These are phyloP conservation scores for Favolaschia claudopus DNA, from an alignment of 768 basidiomycete species.

Conservation along the genomic window DNA sequence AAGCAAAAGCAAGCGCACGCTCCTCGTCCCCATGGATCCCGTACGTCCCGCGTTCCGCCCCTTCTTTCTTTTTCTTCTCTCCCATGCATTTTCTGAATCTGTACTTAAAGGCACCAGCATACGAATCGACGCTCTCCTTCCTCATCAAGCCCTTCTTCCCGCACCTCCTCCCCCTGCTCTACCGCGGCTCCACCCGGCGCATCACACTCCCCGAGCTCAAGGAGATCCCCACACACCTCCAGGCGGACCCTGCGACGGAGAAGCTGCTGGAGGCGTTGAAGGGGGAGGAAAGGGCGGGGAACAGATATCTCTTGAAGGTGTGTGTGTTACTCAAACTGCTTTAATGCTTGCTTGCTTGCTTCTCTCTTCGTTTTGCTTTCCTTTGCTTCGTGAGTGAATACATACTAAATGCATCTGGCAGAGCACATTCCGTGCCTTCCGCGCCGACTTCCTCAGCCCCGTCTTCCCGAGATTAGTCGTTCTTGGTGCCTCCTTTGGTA, in stretches of 20 bases:
- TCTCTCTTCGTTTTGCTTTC: too few species aligned
- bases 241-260: constrained; percentile 10
- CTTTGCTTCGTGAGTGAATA: too few species aligned
- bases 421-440: constrained; percentile 7
- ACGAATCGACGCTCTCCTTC: constrained; percentile 18
- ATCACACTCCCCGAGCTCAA: constrained; percentile 14
- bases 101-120: constrained; percentile 10
- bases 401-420: too few species aligned
- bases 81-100: neutral
- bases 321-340: too few species aligned
- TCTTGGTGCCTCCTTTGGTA: constrained; percentile 3
- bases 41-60: too few species aligned
- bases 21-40: constrained; percentile 9
- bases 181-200: neutral
- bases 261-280: constrained; percentile 13
- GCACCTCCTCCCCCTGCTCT: constrained; percentile 8
- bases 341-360: too few species aligned
- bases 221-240: constrained; percentile 8
- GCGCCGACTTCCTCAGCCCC: constrained; percentile 3
- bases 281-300: neutral
- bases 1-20: constrained; percentile 9
- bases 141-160: constrained; percentile 18
- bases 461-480: constrained; percentile 3
- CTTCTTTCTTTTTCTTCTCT: neutral
- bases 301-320: constrained; percentile 1